Percentiles rank a stretch among this genome's conserved stretches.
Evolutionary conservation across 345 rosid genomes (phyloP).

Genomic region (Linum lewisii): DNA sequence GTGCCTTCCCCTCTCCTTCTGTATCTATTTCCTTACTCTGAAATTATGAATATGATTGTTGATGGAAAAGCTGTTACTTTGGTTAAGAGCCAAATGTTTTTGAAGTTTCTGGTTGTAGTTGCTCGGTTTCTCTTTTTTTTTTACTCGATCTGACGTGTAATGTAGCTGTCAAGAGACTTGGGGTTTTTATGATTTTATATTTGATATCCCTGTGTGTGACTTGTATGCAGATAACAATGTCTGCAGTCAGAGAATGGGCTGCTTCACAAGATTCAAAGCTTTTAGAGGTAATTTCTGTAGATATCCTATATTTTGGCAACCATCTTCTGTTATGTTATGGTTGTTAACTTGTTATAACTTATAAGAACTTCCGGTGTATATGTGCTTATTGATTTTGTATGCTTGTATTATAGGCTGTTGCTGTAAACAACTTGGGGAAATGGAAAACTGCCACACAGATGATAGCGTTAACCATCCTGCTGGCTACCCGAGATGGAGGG

Average conservation of each 20-base stretch:
- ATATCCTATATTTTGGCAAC: neutral
- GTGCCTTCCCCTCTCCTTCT: no score
- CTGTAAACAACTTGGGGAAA: conserved; percentile 93
- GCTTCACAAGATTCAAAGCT: conserved; percentile 84
- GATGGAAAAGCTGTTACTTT: no score
- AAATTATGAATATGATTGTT: no score
- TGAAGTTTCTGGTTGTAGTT: no score
- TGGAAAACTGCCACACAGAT: conserved; percentile 99
- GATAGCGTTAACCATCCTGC: conserved; percentile 79
- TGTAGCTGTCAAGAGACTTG: neutral
- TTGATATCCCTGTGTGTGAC: conserved; percentile 7
- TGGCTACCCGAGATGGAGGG: conserved; percentile 83
- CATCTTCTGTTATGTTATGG: neutral
- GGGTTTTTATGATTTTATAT: neutral
- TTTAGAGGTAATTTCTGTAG: conserved; percentile 49
- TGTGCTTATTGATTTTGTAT: neutral
- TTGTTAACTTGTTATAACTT: no score
- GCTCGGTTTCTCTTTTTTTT: no score
- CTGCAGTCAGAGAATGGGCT: conserved; percentile 99
- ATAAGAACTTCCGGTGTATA: no score
- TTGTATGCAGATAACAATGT: conserved; percentile 82
- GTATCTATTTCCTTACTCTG: no score
- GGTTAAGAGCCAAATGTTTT: no score
- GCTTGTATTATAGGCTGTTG: conserved; percentile 63
- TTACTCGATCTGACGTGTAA: no score